Evolutionary conservation across 2,329 filamentous ascomycete genomes (phyloP), one percentile per base, ranked within the genome.

Genomic region (Aureobasidium sp.): DNA sequence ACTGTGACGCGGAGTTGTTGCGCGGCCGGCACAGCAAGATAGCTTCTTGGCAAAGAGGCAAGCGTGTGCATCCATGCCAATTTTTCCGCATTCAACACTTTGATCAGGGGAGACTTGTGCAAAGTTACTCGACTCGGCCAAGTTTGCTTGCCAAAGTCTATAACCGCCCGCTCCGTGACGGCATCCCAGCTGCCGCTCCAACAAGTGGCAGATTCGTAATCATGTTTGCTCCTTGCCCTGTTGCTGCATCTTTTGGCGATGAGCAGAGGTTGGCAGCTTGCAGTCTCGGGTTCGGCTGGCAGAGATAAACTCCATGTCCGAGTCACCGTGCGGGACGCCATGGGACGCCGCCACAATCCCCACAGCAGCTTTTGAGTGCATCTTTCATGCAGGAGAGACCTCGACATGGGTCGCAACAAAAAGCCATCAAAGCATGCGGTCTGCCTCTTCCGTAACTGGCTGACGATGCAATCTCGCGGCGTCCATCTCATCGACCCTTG

Each of bases 1-100:
- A 14, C 20, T 36, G 55, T 58, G 55, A 58, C 55, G 55, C 42
- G 55, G 53, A 48, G 29, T 44, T 48, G 17, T 59, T 59, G 55
- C 55, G 55, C 42, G 42, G 55, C 42, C 55, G 53, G 55, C 53
- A 45, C 49, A 29, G 22, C 5, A 20, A 49, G 5, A 39, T 47
- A 15, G 27, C 36, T 36, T 41, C 57, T 60, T 60, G 57, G 57
- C 57, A 29, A 34, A 34, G 36, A 39, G 56, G 42, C 44, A 31
- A 45, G 25, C n/a, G 42, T 47, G 42, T 27, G 12, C 25, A 58
- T 58, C 34, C 53, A 41, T 42, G 37, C 52, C 39, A 57, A 45
- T 34, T 22, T 57, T 56, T 31, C 37, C 53, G 25, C 8, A n/a
- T 58, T 39, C 42, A 48, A 48, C 42, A 58, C 20, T 37, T 48